phyloP scores from a whole-genome alignment of 768 basidiomycete species.

The Punctularia strigosozonata region DNA sequence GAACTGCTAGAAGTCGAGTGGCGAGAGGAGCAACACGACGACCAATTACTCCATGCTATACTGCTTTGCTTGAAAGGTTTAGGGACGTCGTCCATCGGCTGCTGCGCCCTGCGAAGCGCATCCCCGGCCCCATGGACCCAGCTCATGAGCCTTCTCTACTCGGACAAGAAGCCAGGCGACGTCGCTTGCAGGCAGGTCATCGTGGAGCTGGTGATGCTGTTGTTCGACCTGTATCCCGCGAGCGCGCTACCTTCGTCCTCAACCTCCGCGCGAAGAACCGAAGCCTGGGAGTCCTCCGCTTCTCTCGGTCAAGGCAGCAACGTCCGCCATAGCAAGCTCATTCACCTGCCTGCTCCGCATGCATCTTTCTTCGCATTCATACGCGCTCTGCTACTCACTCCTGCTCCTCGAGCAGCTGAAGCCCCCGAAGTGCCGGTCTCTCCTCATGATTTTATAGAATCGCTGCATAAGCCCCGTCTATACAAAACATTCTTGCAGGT shows the following conservation, averaged over 20 bases:
- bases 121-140: constrained; percentile 84
- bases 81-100: constrained; percentile 81
- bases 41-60: constrained; percentile 85
- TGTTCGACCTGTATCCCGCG: constrained; percentile 83
- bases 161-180: constrained; percentile 97
- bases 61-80: constrained; percentile 91
- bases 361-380: constrained; percentile 63
- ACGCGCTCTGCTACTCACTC: constrained; percentile 63
- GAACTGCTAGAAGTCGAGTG: constrained; percentile 94
- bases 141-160: constrained; percentile 76
- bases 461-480: constrained; percentile 53
- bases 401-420: constrained; percentile 54
- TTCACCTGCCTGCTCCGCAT: constrained; percentile 66
- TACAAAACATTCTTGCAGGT: constrained; percentile 76
- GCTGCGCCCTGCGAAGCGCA: constrained; percentile 79
- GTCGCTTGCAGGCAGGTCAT: constrained; percentile 84
- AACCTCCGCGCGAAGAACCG: constrained; percentile 19
- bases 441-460: constrained; percentile 74
- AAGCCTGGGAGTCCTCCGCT: constrained; percentile 46
- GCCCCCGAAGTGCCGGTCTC: constrained; percentile 48
- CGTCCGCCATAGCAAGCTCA: constrained; percentile 36
- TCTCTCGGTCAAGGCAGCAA: constrained; percentile 14
- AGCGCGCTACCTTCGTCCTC: constrained; percentile 47
- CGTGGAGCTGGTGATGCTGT: constrained; percentile 70
- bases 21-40: constrained; percentile 98